Evolutionary conservation across 2,329 filamentous ascomycete genomes (phyloP).

Genomic region (Cryphonectria naterciae): DNA sequence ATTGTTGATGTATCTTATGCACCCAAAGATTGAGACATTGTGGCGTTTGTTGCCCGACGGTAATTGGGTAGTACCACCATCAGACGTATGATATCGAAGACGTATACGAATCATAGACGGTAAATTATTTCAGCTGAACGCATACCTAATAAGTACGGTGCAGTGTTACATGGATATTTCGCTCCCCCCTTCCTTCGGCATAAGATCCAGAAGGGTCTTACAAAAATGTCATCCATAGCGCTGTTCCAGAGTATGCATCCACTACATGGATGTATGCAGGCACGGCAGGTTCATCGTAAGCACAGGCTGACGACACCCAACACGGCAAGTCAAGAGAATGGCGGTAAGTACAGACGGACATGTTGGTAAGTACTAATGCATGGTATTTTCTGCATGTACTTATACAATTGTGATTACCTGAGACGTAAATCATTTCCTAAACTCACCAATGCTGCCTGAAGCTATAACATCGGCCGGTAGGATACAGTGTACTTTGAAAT

Average conservation of each 20-base stretch:
- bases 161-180: background rate
- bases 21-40: background rate
- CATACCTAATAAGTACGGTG: background rate
- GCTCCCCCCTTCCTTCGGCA: background rate
- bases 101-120: background rate
- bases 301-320: background rate
- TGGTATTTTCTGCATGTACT: background rate
- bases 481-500: background rate
- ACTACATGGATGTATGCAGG: background rate
- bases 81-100: background rate
- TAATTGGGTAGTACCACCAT: background rate
- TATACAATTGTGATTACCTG: background rate
- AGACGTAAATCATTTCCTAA: background rate
- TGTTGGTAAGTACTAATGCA: background rate
- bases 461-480: too few relatives aligned
- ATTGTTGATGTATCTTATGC: background rate
- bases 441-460: background rate
- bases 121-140: background rate
- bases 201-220: background rate
- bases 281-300: background rate
- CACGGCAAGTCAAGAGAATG: background rate
- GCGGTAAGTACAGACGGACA: background rate
- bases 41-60: background rate
- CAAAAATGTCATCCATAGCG: background rate
- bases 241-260: background rate